A percentile compares a stretch with the other conserved stretches of the same genome.
Conservation (phyloP, 352 stramenopile species). For the Phytophthora aleatoria region DNA sequence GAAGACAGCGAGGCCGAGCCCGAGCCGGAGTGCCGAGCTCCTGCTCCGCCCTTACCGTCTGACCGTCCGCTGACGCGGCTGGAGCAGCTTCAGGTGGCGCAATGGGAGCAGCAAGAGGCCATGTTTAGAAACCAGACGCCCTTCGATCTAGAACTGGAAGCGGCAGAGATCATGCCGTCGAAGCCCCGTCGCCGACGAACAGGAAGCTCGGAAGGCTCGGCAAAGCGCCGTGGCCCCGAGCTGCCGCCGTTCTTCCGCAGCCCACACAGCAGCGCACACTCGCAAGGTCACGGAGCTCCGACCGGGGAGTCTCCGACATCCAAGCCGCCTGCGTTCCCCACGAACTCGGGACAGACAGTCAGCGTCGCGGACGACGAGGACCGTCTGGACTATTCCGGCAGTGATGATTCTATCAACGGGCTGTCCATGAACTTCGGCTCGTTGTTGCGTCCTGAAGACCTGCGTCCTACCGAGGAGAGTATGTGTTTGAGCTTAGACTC, state of each 20-base stretch:
- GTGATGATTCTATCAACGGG: conserved; percentile 27
- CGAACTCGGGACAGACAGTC: conserved; percentile 31
- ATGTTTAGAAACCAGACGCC: conserved; percentile 19
- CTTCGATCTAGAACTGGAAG: conserved; percentile 22
- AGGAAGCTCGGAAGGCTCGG: conserved; percentile 19
- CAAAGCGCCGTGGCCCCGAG: conserved; percentile 8
- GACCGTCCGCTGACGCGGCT: conserved; percentile 34
- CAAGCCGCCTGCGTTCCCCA: conserved; percentile 19
- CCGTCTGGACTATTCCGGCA: conserved; percentile 30
- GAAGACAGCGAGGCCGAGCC: background rate
- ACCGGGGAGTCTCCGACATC: conserved; percentile 11
- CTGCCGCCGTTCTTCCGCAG: conserved; percentile 35
- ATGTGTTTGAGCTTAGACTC: conserved; percentile 47
- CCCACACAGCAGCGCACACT: conserved; percentile 13
- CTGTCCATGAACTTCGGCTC: conserved; percentile 46
- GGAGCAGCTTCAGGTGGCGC: conserved; percentile 34
- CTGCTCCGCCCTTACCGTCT: conserved; percentile 9
- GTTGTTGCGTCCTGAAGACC: conserved; percentile 43
- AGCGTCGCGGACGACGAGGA: conserved; percentile 50
- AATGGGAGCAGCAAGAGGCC: conserved; percentile 37
- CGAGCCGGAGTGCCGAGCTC: conserved; percentile 1
- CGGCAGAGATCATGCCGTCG: conserved; percentile 13
- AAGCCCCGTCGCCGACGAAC: conserved; percentile 13
- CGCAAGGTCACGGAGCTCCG: conserved; percentile 15
- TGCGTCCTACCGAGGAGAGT: conserved; percentile 44